Conservation (phyloP, 306 rosid species). For the Quercus rubra region DNA sequence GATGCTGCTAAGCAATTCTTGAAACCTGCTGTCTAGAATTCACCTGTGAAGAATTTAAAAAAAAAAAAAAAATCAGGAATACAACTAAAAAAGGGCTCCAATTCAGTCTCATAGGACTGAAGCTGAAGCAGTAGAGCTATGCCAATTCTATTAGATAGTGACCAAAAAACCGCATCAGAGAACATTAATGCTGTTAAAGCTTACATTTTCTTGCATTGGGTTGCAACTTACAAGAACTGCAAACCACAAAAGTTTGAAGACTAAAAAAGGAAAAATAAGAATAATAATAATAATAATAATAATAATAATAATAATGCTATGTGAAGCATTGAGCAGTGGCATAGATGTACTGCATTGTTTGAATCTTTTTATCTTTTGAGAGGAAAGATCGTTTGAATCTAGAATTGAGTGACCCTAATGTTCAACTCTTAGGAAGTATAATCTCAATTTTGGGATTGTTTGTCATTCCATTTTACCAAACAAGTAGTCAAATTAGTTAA, state of each 20-base stretch:
- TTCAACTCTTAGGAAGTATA: not conserved
- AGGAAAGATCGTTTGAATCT: too few species aligned
- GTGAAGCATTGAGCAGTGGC: not conserved
- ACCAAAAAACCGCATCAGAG: not conserved
- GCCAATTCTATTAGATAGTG: not conserved
- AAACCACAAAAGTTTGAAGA: not conserved
- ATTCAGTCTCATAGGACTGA: not conserved
- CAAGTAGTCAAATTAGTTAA: not conserved
- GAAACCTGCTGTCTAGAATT: constrained; percentile 9
- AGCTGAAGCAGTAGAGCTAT: not conserved
- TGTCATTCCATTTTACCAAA: not conserved
- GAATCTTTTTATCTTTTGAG: not conserved
- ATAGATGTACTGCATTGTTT: not conserved
- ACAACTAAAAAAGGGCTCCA: not conserved
- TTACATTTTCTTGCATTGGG: not conserved
- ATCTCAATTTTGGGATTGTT: too few species aligned
- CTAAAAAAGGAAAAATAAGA: not conserved
- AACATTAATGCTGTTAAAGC: not conserved
- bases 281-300: not conserved
- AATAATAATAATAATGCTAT: not conserved
- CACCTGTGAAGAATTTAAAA: not conserved
- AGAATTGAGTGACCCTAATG: not conserved
- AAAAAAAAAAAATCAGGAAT: not conserved
- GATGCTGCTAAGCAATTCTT: not conserved
- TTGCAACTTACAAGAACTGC: not conserved